Conservation (phyloP, 2,329 filamentous ascomycete species). For the Diaporthe caulivora region DNA sequence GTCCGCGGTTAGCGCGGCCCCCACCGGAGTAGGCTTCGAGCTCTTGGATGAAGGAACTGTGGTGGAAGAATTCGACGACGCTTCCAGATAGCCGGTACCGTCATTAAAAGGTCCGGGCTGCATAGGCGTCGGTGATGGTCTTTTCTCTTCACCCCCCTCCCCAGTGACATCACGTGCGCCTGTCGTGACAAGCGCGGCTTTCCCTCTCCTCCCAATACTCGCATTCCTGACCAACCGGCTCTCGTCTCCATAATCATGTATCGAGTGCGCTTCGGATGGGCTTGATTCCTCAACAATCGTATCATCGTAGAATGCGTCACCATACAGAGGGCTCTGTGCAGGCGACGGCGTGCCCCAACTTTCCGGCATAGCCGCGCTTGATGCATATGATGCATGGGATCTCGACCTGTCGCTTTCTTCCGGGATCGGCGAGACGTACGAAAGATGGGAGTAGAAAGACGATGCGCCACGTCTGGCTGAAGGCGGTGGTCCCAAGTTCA, state of each 20-base stretch:
- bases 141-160: constrained; percentile 45
- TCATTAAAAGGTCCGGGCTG: constrained; percentile 55
- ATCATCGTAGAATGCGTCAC: constrained; percentile 65
- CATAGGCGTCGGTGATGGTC: constrained; percentile 53
- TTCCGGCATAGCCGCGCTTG: constrained; percentile 78
- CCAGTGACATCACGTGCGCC: constrained; percentile 40
- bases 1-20: constrained; percentile 54
- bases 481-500: constrained; percentile 70
- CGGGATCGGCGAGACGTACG: constrained; percentile 80
- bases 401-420: constrained; percentile 73
- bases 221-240: constrained; percentile 70
- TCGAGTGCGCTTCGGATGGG: constrained; percentile 29
- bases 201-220: constrained; percentile 71
- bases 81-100: constrained; percentile 61
- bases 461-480: constrained; percentile 71
- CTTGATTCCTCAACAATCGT: constrained; percentile 58
- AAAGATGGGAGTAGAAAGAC: constrained; percentile 74
- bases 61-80: constrained; percentile 60
- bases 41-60: constrained; percentile 51
- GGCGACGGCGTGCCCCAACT: constrained; percentile 70
- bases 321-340: constrained; percentile 57
- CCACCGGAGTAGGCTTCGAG: constrained; percentile 42
- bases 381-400: constrained; percentile 76
- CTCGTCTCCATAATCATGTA: constrained; percentile 63
- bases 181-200: constrained; percentile 65